Evolutionary conservation across 345 rosid species (phyloP).

Genomic region (Linum tenue): DNA sequence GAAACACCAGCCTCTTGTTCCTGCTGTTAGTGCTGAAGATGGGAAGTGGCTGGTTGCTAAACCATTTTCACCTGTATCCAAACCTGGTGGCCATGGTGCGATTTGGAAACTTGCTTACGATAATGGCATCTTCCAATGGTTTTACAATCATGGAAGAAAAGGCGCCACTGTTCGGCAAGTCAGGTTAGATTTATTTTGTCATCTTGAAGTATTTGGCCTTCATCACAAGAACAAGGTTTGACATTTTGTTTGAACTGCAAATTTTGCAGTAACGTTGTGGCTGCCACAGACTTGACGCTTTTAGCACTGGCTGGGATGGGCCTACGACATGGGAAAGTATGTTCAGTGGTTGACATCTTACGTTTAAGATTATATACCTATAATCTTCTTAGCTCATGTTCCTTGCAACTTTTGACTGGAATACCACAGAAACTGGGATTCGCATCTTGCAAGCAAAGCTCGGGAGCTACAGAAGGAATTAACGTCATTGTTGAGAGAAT

Average conservation of each 20-base stretch:
- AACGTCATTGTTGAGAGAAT: conserved; percentile 81
- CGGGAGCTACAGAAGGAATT: conserved; percentile 83
- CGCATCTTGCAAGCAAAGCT: conserved; percentile 74
- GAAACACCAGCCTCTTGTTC: conserved; percentile 73
- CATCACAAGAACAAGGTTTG: conserved; percentile 4
- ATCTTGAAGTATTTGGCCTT: neutral
- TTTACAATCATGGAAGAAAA: conserved; percentile 67
- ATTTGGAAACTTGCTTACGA: conserved; percentile 95
- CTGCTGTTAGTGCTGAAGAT: conserved; percentile 68
- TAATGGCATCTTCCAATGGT: conserved; percentile 83
- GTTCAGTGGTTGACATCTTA: conserved; percentile 8
- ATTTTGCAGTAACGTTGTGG: conserved; percentile 80
- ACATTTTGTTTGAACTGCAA: conserved; percentile 11
- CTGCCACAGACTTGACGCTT: conserved; percentile 82
- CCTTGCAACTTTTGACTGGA: conserved; percentile 11
- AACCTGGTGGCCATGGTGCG: conserved; percentile 96
- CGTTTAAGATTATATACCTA: neutral
- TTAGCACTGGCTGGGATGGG: conserved; percentile 93
- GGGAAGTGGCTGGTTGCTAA: conserved; percentile 73
- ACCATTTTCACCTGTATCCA: conserved; percentile 75
- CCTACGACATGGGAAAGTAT: conserved; percentile 57
- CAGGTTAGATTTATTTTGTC: conserved; percentile 45
- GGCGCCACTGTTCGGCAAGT: conserved; percentile 94
- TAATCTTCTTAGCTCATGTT: neutral
- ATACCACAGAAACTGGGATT: conserved; percentile 75